Conservation (phyloP, 148 eudicot genomes). For the Diospyros lotus region DNA sequence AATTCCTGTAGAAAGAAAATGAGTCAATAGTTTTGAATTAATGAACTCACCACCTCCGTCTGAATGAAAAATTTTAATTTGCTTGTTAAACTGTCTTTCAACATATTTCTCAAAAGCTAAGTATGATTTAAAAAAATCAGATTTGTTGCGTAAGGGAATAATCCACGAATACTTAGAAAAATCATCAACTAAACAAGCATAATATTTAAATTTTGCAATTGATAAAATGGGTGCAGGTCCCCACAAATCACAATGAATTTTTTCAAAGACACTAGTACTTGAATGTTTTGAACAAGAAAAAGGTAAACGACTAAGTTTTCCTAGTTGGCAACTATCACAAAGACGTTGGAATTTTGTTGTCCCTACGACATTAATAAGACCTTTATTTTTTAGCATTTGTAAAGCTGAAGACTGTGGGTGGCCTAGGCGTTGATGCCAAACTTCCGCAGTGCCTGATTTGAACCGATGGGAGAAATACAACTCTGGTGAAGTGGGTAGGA, state of each 20-base stretch:
- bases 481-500: not conserved
- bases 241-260: not conserved
- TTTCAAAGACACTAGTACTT: not conserved
- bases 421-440: not conserved
- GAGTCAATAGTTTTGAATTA: not conserved
- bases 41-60: not conserved
- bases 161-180: not conserved
- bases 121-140: too few species aligned
- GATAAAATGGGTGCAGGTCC: not conserved
- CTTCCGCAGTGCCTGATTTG: not conserved
- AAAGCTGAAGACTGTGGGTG: not conserved
- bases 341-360: not conserved
- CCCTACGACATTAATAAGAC: not conserved
- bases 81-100: not conserved
- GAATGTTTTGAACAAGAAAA: not conserved
- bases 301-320: not conserved
- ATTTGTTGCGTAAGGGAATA: not conserved
- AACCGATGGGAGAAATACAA: not conserved
- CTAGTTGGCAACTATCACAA: slow-evolving; percentile 7
- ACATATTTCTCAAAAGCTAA: not conserved
- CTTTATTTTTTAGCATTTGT: not conserved
- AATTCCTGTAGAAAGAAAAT: not conserved
- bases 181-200: not conserved
- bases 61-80: not conserved
- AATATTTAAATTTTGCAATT: too few species aligned